Base-by-base conservation (phyloP, 2,329 filamentous ascomycete genomes). In the Fusarium keratoplasticum region DNA sequence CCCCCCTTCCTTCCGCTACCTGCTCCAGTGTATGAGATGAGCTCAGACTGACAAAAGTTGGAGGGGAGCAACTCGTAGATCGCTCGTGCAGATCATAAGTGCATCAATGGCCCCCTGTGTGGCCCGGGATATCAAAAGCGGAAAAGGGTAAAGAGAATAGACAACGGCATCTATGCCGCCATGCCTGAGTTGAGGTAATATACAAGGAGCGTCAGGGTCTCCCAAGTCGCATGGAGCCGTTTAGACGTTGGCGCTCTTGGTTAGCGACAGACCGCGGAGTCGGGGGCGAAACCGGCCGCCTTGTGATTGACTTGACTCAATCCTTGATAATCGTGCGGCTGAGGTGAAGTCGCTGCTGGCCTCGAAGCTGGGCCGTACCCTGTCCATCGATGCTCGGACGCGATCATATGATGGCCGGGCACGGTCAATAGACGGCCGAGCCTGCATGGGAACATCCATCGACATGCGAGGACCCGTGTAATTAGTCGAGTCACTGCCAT, bases 401-500 rank as follows among this genome's bases (percentile, higher is more conserved):
- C 95, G 90, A 79, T 98, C 96, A 81, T 94, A 97, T n/a, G 94
- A 97, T 44, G 94, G 94, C 73, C 95, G 88, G 6, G 92, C 88
- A 70, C 92, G 88, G 72, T 95, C 93, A 47, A 91, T 86, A 7
- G 91, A 92, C 29, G 87, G 88, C 31, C 89, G 84, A 50, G 80
- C 83, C 57, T 79, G 78, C 47, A 73, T 69, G 55, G 78, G 71
- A 59, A 84, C 81, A 68, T 93, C 92, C 73, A 90, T 81, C 18
- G 92, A 92, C 75, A 87, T 85, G 70, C 91, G 89, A 76, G 90
- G 89, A 59, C 88, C 86, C 25, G 95, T 97, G 82, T 95, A 97
- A 78, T 97, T 95, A 59, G 96, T 98, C 70, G 95, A 96, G 82
- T 98, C 95, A 84, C 95, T 98, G 70, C 95, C 95, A 77, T 96